phyloP scores from a whole-genome alignment of 2,329 filamentous ascomycete species.

The Pseudogymnoascus pannorum region DNA sequence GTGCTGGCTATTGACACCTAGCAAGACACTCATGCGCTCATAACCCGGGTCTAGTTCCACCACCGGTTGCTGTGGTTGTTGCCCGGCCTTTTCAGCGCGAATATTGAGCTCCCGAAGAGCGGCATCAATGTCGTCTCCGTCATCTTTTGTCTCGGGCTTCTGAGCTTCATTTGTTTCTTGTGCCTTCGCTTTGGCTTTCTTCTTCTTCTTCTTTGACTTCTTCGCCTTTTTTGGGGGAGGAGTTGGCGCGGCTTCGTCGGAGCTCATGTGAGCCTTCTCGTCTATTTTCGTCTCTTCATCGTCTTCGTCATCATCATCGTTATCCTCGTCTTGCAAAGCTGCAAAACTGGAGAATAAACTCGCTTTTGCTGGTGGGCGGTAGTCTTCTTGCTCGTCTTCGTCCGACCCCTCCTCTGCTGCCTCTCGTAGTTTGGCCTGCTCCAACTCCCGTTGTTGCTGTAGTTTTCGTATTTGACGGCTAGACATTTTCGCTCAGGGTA shows the following conservation, averaged over 20 bases:
- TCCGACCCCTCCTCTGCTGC: constrained; percentile 20
- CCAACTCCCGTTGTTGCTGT: constrained; percentile 28
- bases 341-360: constrained; percentile 50
- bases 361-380: constrained; percentile 33
- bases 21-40: constrained; percentile 43
- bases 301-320: constrained; percentile 28
- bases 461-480: constrained; percentile 30
- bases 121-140: constrained; percentile 56
- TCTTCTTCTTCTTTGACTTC: constrained; percentile 56
- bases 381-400: constrained; percentile 24
- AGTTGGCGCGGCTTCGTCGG: constrained; percentile 30
- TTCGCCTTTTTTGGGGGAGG: constrained; percentile 40
- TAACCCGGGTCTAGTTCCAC: constrained; percentile 30
- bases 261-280: constrained; percentile 21
- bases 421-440: constrained; percentile 20
- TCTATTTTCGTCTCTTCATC: constrained; percentile 27
- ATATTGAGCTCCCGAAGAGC: constrained; percentile 53
- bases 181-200: constrained; percentile 34
- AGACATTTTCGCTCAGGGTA: constrained; percentile 23
- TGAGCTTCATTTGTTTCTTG: constrained; percentile 23
- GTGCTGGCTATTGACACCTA: constrained; percentile 61
- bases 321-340: constrained; percentile 34
- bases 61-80: constrained; percentile 11
- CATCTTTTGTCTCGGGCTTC: constrained; percentile 25
- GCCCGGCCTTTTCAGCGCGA: constrained; percentile 22